Evolutionary conservation across 768 basidiomycete genomes (phyloP).

Genomic region (Amanita jacksonii): DNA sequence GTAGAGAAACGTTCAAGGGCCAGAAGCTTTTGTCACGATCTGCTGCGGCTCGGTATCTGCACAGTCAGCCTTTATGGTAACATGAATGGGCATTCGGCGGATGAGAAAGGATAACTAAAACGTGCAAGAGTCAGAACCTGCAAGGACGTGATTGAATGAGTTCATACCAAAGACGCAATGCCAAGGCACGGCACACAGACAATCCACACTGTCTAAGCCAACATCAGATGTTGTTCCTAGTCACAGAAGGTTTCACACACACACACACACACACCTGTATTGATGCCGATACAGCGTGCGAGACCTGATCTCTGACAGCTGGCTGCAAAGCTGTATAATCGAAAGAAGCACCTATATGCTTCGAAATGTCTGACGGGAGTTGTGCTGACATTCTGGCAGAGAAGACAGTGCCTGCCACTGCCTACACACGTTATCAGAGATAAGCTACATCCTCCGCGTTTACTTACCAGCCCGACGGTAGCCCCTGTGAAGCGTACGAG

Average conservation of each 20-base stretch:
- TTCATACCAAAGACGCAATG: conserved; percentile 48
- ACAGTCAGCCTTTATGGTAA: neutral
- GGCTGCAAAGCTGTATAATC: conserved; percentile 45
- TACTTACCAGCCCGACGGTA: conserved; percentile 65
- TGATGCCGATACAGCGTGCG: conserved; percentile 48
- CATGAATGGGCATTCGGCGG: conserved; percentile 22
- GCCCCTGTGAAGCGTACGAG: conserved; percentile 82
- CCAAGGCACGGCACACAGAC: conserved; percentile 64
- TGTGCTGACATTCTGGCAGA: conserved; percentile 38
- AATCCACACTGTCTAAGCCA: conserved; percentile 56
- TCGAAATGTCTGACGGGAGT: conserved; percentile 38
- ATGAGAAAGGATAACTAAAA: conserved; percentile 32
- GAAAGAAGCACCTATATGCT: conserved; percentile 36
- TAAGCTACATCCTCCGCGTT: neutral
- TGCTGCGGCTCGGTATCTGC: neutral
- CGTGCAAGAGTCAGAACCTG: conserved; percentile 7
- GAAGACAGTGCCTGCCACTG: conserved; percentile 70
- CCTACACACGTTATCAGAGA: conserved; percentile 30
- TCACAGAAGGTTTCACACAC: conserved; percentile 4
- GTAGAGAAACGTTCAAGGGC: neutral
- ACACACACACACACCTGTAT: conserved; percentile 40
- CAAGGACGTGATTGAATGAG: neutral
- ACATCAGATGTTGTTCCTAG: neutral
- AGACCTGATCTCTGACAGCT: conserved; percentile 32
- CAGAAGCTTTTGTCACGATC: neutral